These are phyloP conservation scores for Penicillium verrucosum DNA, from an alignment of 2,329 filamentous ascomycete species.

Conservation along the genomic window DNA sequence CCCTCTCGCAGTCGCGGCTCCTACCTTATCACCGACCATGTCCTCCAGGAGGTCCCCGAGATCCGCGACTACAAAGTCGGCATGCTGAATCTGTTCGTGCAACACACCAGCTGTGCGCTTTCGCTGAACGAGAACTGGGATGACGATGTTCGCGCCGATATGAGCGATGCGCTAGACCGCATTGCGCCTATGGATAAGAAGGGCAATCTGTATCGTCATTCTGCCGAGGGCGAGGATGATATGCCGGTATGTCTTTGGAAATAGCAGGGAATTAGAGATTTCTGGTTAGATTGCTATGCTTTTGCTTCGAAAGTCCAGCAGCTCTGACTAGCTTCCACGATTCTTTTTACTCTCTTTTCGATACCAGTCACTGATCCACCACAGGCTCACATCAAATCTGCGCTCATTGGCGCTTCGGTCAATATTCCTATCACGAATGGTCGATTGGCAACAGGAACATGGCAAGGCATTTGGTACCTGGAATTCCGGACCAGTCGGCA, in stretches of 20 bases:
- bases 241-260: constrained; percentile 67
- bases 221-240: constrained; percentile 83
- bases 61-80: constrained; percentile 80
- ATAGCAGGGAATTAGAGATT: neutral
- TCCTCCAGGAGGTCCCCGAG: constrained; percentile 71
- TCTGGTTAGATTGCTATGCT: neutral
- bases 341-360: neutral
- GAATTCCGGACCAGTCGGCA: constrained; percentile 81
- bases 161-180: constrained; percentile 89
- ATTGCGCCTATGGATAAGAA: constrained; percentile 80
- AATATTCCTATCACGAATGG: constrained; percentile 90
- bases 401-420: constrained; percentile 81
- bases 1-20: constrained; percentile 74
- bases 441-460: constrained; percentile 63
- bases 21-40: constrained; percentile 81
- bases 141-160: constrained; percentile 80
- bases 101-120: constrained; percentile 90
- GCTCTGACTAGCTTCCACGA: neutral
- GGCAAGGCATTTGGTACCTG: constrained; percentile 81
- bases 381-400: constrained; percentile 84
- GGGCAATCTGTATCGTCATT: constrained; percentile 77
- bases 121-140: constrained; percentile 92
- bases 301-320: neutral
- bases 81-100: constrained; percentile 83
- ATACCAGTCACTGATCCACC: neutral